phyloP scores from a whole-genome alignment of 139 green algal species.

The Chlamydomonas sp. region DNA sequence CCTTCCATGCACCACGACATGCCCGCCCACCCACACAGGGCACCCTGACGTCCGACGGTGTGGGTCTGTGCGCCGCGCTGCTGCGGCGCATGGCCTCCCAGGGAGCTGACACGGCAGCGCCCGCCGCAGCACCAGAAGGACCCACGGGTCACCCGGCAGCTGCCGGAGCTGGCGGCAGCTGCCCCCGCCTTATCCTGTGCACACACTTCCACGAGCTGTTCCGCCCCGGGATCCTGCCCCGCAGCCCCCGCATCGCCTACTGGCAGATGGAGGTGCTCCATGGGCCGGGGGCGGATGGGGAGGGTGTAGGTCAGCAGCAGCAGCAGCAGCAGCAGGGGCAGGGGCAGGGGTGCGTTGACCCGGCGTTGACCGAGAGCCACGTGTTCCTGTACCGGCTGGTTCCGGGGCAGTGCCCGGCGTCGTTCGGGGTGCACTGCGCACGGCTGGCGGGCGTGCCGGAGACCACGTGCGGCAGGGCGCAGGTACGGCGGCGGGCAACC shows the following conservation, averaged over 20 bases:
- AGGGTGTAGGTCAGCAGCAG: not conserved
- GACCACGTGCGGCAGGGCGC: not conserved
- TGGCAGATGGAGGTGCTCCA: constrained; percentile 78
- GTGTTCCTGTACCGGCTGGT: constrained; percentile 85
- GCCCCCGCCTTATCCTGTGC: constrained; percentile 72
- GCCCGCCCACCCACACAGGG: constrained; percentile 48
- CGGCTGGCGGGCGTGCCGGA: constrained; percentile 38
- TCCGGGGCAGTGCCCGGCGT: constrained; percentile 60
- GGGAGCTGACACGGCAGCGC: not conserved
- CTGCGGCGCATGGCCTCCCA: constrained; percentile 60
- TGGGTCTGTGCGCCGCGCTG: constrained; percentile 75
- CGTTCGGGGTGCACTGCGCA: constrained; percentile 73
- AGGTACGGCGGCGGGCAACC: not conserved
- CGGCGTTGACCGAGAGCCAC: constrained; percentile 38
- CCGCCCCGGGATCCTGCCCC: constrained; percentile 1
- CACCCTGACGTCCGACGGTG: constrained; percentile 85
- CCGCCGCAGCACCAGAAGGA: not conserved
- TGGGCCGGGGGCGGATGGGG: not conserved
- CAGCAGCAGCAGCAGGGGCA: not conserved
- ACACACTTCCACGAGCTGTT: constrained; percentile 89
- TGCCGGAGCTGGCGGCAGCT: not conserved
- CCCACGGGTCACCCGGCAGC: not conserved
- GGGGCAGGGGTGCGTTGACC: not conserved
- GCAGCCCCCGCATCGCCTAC: constrained; percentile 63
- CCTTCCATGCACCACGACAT: not conserved